A percentile compares a stretch with the other conserved stretches of the same genome.
phyloP scores from a whole-genome alignment of 2,329 filamentous ascomycete species.

The Hypoxylon sp. region DNA sequence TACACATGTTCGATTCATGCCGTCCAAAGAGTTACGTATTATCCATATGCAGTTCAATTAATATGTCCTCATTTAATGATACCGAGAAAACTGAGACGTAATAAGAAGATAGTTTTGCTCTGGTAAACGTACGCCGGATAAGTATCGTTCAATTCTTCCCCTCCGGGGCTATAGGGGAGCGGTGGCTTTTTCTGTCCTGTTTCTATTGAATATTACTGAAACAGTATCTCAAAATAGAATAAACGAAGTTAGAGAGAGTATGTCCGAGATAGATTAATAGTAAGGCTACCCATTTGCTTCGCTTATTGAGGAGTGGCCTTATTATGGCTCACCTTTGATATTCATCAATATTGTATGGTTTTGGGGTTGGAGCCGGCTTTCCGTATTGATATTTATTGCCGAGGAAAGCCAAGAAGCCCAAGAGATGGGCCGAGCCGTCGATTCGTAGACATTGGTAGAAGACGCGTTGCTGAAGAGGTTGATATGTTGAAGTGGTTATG shows the following conservation, averaged over 20 bases:
- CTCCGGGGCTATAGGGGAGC: background rate
- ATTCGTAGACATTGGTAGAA: constrained; percentile 24
- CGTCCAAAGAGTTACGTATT: background rate
- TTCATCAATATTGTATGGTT: constrained; percentile 8
- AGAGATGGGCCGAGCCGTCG: constrained; percentile 29
- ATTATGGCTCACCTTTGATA: constrained; percentile 15
- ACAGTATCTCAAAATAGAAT: background rate
- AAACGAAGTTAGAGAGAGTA: background rate
- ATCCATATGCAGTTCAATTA: background rate
- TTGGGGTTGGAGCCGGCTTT: constrained; percentile 13
- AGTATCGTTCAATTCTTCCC: background rate
- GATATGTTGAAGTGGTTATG: constrained; percentile 21
- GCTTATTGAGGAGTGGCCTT: background rate
- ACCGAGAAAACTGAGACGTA: background rate
- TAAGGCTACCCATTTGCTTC: background rate
- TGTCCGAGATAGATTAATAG: constrained; percentile 3
- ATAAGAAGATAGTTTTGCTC: background rate
- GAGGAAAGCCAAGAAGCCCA: constrained; percentile 39
- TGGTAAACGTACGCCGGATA: background rate
- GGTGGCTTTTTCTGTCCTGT: background rate
- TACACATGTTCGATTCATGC: background rate
- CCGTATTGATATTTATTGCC: constrained; percentile 30
- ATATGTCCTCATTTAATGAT: background rate
- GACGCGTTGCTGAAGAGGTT: constrained; percentile 24
- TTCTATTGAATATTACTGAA: background rate